A percentile compares a stretch with the other conserved stretches of the same genome.
phyloP scores from a whole-genome alignment of 257 asterid genomes.

The Capsicum pubescens region DNA sequence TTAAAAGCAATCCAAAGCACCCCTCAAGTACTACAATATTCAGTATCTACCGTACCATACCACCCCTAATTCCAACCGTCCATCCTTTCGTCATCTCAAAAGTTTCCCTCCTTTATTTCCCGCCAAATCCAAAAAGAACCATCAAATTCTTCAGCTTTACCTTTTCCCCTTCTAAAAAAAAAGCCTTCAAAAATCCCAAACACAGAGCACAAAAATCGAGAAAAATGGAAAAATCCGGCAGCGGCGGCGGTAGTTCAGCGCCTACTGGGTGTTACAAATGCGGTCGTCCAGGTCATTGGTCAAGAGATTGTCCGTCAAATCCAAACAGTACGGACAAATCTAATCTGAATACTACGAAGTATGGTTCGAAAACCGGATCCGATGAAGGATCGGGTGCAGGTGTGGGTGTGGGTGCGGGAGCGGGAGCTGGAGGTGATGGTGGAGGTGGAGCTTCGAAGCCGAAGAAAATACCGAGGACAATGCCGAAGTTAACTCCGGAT shows the following conservation, averaged over 20 bases:
- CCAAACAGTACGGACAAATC: constrained; percentile 38
- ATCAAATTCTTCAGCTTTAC: neutral
- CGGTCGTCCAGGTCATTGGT: constrained; percentile 98
- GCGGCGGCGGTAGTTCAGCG: constrained; percentile 53
- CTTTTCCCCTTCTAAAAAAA: neutral
- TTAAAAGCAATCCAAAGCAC: no score
- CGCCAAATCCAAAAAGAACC: neutral
- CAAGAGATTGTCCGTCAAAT: constrained; percentile 84
- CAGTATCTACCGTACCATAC: no score
- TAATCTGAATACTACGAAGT: constrained; percentile 21
- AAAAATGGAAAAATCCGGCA: constrained; percentile 44
- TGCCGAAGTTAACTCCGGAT: constrained; percentile 88
- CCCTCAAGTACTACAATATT: no score
- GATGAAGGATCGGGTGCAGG: constrained; percentile 21
- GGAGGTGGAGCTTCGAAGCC: constrained; percentile 47
- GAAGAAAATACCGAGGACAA: constrained; percentile 52
- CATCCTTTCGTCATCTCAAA: neutral
- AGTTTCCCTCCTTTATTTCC: constrained; percentile 22
- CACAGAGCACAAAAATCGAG: neutral
- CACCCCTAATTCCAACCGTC: no score
- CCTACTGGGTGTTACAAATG: constrained; percentile 98
- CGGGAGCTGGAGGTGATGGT: constrained; percentile 29
- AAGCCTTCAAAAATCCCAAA: neutral
- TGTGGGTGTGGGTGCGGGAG: constrained; percentile 21
- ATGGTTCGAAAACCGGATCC: constrained; percentile 9